Conservation (phyloP, 768 basidiomycete species). For the Infundibulicybe gibba region DNA sequence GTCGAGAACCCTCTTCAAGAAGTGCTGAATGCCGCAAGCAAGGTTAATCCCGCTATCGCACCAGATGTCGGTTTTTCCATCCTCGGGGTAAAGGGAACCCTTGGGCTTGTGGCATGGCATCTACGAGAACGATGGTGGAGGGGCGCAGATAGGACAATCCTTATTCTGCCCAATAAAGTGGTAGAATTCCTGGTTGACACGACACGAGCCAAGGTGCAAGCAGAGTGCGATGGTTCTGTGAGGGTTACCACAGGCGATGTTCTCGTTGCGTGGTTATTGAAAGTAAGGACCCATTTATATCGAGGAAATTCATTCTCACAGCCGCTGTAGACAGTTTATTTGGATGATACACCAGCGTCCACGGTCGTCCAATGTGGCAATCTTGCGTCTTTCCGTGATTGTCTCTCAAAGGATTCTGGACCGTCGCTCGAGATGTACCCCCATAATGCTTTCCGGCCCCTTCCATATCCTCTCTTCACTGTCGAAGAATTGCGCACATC, state of each 20-base stretch:
- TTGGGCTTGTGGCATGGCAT: constrained; percentile 31
- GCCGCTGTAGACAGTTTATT: constrained; percentile 29
- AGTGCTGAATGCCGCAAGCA: constrained; percentile 16
- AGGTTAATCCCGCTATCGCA: neutral
- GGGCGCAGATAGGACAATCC: constrained; percentile 27
- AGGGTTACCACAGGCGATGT: constrained; percentile 33
- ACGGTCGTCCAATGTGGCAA: constrained; percentile 31
- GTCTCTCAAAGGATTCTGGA: constrained; percentile 15
- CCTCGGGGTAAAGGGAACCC: constrained; percentile 22
- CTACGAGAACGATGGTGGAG: constrained; percentile 31
- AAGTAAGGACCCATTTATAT: constrained; percentile 17
- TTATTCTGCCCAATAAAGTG: constrained; percentile 28
- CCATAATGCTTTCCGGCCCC: constrained; percentile 34
- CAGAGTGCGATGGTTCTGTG: constrained; percentile 8
- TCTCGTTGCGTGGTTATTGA: constrained; percentile 36
- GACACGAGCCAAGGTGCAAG: constrained; percentile 20
- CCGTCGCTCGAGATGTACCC: constrained; percentile 21
- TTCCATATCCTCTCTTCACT: constrained; percentile 36
- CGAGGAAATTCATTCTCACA: too few relatives aligned
- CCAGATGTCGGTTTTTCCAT: constrained; percentile 17
- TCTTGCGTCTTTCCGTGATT: constrained; percentile 31
- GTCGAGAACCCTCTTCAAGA: constrained; percentile 29
- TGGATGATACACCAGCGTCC: constrained; percentile 21
- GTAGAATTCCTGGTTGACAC: constrained; percentile 23
- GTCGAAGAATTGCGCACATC: constrained; percentile 26